Percentiles rank a stretch among this genome's conserved stretches.
Evolutionary conservation across 2,329 filamentous ascomycete genomes (phyloP).

Genomic region (Sporothrix pseudoabietina): DNA sequence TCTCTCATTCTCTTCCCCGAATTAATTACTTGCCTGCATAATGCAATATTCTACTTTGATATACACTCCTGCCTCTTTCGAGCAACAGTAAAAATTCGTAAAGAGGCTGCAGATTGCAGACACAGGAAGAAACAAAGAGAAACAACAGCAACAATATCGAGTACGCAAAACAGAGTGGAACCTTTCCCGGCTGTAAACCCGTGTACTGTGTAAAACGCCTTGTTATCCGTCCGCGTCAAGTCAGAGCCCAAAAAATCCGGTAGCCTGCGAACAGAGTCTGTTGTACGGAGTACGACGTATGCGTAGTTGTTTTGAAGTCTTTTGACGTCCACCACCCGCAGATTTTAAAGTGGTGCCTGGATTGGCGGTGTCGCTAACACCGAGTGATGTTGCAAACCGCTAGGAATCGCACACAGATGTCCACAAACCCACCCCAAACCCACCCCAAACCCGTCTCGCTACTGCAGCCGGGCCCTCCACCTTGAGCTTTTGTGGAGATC

Average conservation of each 20-base stretch:
- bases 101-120: not conserved
- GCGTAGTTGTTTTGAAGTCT: not conserved
- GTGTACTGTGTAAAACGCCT: not conserved
- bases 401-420: not conserved
- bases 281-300: no score
- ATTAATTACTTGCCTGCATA: not conserved
- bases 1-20: not conserved
- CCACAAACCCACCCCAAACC: no score
- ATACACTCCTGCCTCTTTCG: not conserved
- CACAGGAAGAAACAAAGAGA: not conserved
- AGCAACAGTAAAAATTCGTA: not conserved
- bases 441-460: no score
- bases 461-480: no score
- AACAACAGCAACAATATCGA: not conserved
- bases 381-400: conserved; percentile 9
- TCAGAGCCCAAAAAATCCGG: conserved; percentile 14
- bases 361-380: conserved; percentile 31
- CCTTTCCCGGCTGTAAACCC: not conserved
- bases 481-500: not conserved
- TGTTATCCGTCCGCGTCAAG: not conserved
- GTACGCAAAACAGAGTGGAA: no score
- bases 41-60: not conserved
- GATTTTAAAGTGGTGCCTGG: conserved; percentile 24
- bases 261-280: not conserved
- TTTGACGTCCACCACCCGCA: not conserved